Conservation (phyloP, 2,329 filamentous ascomycete genomes). For the Scedosporium apiospermum region DNA sequence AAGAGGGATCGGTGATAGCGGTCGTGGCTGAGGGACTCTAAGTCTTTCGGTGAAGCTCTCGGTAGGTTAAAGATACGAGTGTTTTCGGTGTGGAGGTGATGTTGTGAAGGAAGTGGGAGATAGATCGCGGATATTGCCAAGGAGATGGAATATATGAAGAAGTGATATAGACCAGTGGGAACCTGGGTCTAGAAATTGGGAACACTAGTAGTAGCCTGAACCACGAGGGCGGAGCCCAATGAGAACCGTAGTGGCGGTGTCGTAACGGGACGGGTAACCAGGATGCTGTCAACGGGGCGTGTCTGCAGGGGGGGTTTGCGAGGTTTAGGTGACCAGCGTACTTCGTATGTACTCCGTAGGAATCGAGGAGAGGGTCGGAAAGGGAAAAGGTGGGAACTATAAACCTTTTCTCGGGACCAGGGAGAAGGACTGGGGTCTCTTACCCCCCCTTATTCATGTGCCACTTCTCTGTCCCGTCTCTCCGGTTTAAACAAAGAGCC, state of each 20-base stretch:
- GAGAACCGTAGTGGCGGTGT: neutral
- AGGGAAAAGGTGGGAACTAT: neutral
- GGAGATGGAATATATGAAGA: neutral
- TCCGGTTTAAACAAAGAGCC: neutral
- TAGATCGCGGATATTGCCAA: neutral
- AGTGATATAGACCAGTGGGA: neutral
- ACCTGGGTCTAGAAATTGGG: neutral
- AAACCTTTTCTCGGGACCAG: neutral
- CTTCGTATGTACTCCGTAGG: neutral
- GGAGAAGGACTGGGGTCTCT: neutral
- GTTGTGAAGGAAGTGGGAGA: neutral
- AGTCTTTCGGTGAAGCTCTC: too few relatives aligned
- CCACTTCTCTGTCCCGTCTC: neutral
- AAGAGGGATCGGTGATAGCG: neutral
- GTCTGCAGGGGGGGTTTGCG: neutral
- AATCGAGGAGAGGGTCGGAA: neutral
- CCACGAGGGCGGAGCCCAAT: neutral
- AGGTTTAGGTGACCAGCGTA: neutral
- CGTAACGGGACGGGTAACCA: neutral
- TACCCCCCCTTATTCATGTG: neutral
- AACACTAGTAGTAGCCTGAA: neutral
- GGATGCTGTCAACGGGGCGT: neutral
- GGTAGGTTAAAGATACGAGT: neutral
- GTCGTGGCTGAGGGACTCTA: too few relatives aligned
- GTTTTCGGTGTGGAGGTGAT: neutral